Conservation (phyloP, 2,329 filamentous ascomycete species). For the Hypoxylon sp. region DNA sequence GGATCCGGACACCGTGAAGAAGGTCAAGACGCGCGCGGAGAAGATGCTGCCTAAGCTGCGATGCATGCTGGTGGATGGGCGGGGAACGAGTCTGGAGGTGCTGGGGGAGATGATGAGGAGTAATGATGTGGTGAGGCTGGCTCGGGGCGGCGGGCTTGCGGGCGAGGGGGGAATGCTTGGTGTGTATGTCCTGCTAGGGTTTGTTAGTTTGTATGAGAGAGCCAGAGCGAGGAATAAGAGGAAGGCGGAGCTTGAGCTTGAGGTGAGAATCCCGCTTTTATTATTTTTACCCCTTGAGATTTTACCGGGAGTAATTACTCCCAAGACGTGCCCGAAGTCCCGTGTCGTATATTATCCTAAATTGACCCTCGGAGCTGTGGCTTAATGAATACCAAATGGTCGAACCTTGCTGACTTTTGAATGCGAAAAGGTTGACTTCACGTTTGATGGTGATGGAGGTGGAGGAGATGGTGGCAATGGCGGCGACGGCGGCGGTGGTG, state of each 20-base stretch:
- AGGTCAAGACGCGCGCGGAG: slow-evolving; percentile 1
- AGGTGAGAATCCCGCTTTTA: slow-evolving; percentile 3
- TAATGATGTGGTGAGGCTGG: slow-evolving; percentile 27
- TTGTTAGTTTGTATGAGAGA: slow-evolving; percentile 24
- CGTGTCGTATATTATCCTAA: background rate
- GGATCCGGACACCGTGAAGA: slow-evolving; percentile 2
- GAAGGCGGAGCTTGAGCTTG: slow-evolving; percentile 8
- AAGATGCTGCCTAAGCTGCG: slow-evolving; percentile 17
- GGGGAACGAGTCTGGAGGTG: slow-evolving; percentile 13
- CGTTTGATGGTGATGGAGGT: slow-evolving; percentile 18
- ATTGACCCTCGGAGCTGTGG: background rate
- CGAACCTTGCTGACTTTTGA: background rate
- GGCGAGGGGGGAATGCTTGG: slow-evolving; percentile 12
- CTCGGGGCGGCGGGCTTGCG: slow-evolving; percentile 7
- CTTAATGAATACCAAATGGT: background rate
- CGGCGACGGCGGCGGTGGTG: slow-evolving; percentile 13
- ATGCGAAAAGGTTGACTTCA: slow-evolving; percentile 14
- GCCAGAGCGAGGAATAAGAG: slow-evolving; percentile 19
- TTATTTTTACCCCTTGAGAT: background rate
- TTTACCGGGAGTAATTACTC: background rate
- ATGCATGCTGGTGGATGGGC: slow-evolving; percentile 21
- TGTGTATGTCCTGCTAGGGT: slow-evolving; percentile 27
- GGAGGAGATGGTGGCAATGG: slow-evolving; percentile 9
- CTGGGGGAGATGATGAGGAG: slow-evolving; percentile 31
- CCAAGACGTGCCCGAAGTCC: background rate